Base-by-base conservation (phyloP, 176 grass and related monocot genomes). In the Aegilops bicornis region DNA sequence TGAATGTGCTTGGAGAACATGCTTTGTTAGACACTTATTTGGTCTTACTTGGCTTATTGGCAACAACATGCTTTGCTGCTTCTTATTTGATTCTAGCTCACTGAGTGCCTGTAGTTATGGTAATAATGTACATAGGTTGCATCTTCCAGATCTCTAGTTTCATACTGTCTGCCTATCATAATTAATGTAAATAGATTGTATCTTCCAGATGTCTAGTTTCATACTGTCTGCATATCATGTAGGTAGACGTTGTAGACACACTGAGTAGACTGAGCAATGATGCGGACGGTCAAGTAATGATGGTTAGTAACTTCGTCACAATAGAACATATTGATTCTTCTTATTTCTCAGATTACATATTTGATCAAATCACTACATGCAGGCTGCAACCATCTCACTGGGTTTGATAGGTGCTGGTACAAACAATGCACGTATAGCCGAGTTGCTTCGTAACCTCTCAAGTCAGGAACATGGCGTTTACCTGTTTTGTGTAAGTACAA, bases 231-330 rank as follows among this genome's bases (percentile, higher is more conserved):
- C 27, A 66, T 85, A 43, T 47, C 73, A 61, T 37, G 85, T 73
- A 99, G 97, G 97, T 99, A 35, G 96, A 92, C 89, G 92, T 99
- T 39, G 96, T 99, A 90, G 97, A 96, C 77, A 99, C 97, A 68
- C 79, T 99, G 73, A 99, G 97, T 80, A 99, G 97, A 88, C 80
- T 99, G 84, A 99, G 97, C 84, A 94, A 99, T 86, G 97, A 99
- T 25, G 87, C 92, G 7, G 97, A 99, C 86, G 89, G 87, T 40
- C 90, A 94, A 85, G 97, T 99, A 17, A 90, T 90, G 27, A 99
- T 91, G 97, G 97, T 98, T 58, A 11, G 81, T 67, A 56, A 95
- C 27, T 25, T 64, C 8, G 58, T 68, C 64, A 71, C 13, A 37
- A 63, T 23, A 31, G 8, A 92, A 5, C 76, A 31, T 56, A 77